A percentile compares a stretch with the other conserved stretches of the same genome.
These are phyloP conservation scores for Huntiella omanensis DNA, from an alignment of 2,329 filamentous ascomycete species.

Conservation along the genomic window DNA sequence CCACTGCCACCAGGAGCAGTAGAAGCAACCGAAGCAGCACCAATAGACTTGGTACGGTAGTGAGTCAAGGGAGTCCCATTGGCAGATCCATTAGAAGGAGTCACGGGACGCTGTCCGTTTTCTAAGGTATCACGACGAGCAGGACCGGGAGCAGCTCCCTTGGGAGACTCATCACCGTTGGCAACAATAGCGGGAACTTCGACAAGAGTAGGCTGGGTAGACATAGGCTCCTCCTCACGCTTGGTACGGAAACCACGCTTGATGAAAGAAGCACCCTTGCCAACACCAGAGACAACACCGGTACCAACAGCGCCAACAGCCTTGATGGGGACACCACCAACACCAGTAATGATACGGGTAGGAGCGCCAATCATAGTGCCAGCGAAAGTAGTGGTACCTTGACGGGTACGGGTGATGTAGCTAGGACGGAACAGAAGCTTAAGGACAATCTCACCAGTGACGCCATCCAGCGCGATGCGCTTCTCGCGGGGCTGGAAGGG, in stretches of 20 bases:
- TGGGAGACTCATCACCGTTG: constrained; percentile 10
- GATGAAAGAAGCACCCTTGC: constrained; percentile 80
- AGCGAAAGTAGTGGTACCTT: constrained; percentile 83
- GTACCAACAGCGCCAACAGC: constrained; percentile 56
- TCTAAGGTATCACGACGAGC: constrained; percentile 17
- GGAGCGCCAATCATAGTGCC: constrained; percentile 72
- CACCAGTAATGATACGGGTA: constrained; percentile 67
- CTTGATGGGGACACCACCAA: constrained; percentile 81
- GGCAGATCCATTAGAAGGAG: constrained; percentile 13
- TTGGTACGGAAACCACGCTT: constrained; percentile 63
- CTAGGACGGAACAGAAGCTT: constrained; percentile 82
- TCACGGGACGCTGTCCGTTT: constrained; percentile 9
- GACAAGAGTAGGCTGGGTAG: constrained; percentile 23
- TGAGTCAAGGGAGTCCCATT: constrained; percentile 21
- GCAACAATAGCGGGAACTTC: constrained; percentile 23
- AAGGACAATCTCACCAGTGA: constrained; percentile 66
- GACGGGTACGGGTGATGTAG: constrained; percentile 70
- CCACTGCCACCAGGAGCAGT: constrained; percentile 44
- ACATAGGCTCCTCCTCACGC: constrained; percentile 37
- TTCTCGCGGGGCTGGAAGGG: constrained; percentile 70
- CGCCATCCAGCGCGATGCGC: constrained; percentile 61
- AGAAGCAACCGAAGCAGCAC: constrained; percentile 48
- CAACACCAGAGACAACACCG: constrained; percentile 35
- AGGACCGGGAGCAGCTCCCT: constrained; percentile 12
- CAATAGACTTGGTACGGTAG: constrained; percentile 36